phyloP scores from a whole-genome alignment of 768 basidiomycete genomes.

The Phallus indusiatus region DNA sequence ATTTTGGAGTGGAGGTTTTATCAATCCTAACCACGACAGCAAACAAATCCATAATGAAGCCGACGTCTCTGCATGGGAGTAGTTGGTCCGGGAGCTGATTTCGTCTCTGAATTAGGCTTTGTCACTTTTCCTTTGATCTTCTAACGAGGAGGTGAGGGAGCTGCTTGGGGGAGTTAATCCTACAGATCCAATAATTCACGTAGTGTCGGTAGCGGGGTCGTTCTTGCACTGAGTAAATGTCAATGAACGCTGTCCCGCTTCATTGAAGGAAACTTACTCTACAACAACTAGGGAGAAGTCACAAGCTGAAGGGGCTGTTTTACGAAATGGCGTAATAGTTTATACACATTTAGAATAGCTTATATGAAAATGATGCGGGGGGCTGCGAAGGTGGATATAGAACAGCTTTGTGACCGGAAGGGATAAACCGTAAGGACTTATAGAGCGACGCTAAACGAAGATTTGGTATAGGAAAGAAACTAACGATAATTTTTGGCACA shows the following conservation, averaged over 20 bases:
- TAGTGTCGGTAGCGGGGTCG: slow-evolving; percentile 72
- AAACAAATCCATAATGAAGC: slow-evolving; percentile 10
- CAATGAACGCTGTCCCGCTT: neutral
- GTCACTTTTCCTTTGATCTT: slow-evolving; percentile 23
- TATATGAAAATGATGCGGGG: slow-evolving; percentile 45
- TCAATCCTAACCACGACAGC: slow-evolving; percentile 20
- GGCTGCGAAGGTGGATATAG: slow-evolving; percentile 25
- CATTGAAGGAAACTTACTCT: slow-evolving; percentile 45
- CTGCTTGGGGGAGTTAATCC: slow-evolving; percentile 48
- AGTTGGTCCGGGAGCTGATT: neutral
- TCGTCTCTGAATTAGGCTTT: slow-evolving; percentile 13
- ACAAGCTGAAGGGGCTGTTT: slow-evolving; percentile 63
- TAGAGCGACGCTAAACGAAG: slow-evolving; percentile 51
- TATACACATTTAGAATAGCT: slow-evolving; percentile 88
- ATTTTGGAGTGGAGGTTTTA: slow-evolving; percentile 3
- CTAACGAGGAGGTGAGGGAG: slow-evolving; percentile 50
- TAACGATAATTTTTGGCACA: slow-evolving; percentile 45
- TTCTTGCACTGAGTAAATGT: slow-evolving; percentile 52
- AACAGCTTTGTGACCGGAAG: slow-evolving; percentile 49
- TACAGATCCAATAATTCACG: slow-evolving; percentile 71
- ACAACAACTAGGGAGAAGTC: slow-evolving; percentile 84
- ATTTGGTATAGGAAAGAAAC: slow-evolving; percentile 14
- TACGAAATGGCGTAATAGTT: slow-evolving; percentile 77
- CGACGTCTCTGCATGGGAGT: neutral
- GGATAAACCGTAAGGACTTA: slow-evolving; percentile 59